Evolutionary conservation across 2,329 filamentous ascomycete species (phyloP).

Genomic region (Cladosporium sp.): DNA sequence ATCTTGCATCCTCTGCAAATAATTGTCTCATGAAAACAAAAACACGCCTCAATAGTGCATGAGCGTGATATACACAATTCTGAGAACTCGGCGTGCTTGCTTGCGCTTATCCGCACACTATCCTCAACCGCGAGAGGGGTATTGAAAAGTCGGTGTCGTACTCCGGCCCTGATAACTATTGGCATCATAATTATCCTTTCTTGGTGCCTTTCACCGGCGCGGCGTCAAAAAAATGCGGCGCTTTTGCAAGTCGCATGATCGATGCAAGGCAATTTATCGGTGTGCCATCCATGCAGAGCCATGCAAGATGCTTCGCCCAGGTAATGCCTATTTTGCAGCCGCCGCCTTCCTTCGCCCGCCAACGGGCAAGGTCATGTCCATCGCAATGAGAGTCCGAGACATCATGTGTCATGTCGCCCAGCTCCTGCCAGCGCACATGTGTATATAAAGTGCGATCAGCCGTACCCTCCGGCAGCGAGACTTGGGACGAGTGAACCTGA

Average conservation of each 20-base stretch:
- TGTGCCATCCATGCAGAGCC: conserved; percentile 6
- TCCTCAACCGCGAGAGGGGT: not conserved
- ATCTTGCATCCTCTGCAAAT: not conserved
- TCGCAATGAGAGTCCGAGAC: conserved; percentile 11
- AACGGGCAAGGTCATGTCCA: not conserved
- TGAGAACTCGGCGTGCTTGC: not conserved
- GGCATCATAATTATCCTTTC: conserved; percentile 8
- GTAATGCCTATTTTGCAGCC: not conserved
- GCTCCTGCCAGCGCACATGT: conserved; percentile 11
- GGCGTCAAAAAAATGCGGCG: not conserved
- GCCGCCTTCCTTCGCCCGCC: not conserved
- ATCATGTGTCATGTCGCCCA: conserved; percentile 7
- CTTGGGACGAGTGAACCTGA: not conserved
- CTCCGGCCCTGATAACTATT: not conserved
- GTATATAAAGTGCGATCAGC: not conserved
- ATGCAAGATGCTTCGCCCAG: not conserved
- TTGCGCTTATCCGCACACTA: not conserved
- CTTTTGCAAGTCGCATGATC: conserved; percentile 6
- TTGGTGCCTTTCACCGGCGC: not conserved
- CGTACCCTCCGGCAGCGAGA: not conserved
- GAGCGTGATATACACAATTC: not conserved
- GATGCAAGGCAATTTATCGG: not conserved
- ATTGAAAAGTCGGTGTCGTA: not conserved
- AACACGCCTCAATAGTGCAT: not conserved
- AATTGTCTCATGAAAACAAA: not conserved